A percentile compares a stretch with the other conserved stretches of the same genome.
Evolutionary conservation across 495 filamentous ascomycete genomes (phyloP).

Genomic region (Sabuloglossum arenarium): DNA sequence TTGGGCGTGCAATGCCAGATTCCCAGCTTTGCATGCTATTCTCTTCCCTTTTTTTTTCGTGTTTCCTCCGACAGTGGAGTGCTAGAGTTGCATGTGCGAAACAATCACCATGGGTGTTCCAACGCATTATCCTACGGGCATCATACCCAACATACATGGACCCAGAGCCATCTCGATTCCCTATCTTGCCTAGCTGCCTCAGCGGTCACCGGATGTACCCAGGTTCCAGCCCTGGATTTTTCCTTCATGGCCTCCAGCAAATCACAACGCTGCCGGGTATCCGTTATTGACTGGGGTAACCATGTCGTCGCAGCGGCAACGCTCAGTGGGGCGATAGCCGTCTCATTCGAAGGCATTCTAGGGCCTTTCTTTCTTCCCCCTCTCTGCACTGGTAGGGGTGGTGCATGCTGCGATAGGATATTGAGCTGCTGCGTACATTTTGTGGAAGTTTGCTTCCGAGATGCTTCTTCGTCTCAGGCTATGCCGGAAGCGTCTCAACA

Average conservation of each 20-base stretch:
- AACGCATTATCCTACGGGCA: not conserved
- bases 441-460: not conserved
- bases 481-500: not conserved
- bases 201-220: constrained; percentile 1
- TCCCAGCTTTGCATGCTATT: too few relatives aligned
- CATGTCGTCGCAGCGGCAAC: not conserved
- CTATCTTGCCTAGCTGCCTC: too few relatives aligned
- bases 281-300: not conserved
- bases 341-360: not conserved
- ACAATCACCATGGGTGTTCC: too few relatives aligned
- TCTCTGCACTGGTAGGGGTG: too few relatives aligned
- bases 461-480: not conserved
- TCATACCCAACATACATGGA: too few relatives aligned
- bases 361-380: not conserved
- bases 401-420: too few relatives aligned
- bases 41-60: too few relatives aligned
- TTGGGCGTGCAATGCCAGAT: too few relatives aligned
- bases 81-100: too few relatives aligned
- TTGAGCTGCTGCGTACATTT: too few relatives aligned
- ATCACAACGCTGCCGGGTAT: not conserved
- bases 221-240: not conserved
- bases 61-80: too few relatives aligned
- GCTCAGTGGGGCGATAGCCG: not conserved
- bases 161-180: too few relatives aligned
- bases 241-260: not conserved